Base-by-base conservation (phyloP, 306 rosid genomes). In the Vicia faba region DNA sequence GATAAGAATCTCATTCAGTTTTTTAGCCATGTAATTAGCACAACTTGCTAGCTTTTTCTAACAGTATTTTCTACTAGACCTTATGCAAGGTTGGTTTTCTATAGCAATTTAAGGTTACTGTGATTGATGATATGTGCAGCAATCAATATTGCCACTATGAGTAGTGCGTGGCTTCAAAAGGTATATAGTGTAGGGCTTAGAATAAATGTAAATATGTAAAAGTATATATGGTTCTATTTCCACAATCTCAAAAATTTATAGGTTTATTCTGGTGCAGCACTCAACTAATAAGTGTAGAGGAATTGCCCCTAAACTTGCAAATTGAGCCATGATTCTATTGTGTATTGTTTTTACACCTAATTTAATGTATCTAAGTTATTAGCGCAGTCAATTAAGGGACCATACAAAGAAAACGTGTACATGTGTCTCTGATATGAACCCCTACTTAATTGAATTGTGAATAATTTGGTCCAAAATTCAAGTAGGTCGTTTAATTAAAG, bases 201-300 rank as follows among this genome's bases (percentile, higher is more conserved):
- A 20, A 51, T 51, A 51, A 11, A 51, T 51, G 15, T 20, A 20
- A 20, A 51, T 51, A 10, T 19, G 3, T 51, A 1, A 20, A 20
- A 51, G 57, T 18, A 50, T 31, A 31, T 31, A 31, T 8, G 56
- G 56, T 50, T 50, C 56, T 19, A 11, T 50, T 50, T 50, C 56
- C 28, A 50, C 14, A 50, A 8, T 50, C 29, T 50, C 6, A 50
- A 2, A 50, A 19, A 19, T 4, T 9, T 18, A 19, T 15, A 15
- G 19, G 28, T 9, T 19, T 19, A 50, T 50, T 19, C 2, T 46
- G 9, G 4, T 7, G 53, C 53, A 46, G 53, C 10, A 4, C 23
- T 9, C 23, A 46, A 46, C 53, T 46, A 45, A 18, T 3, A 46
- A 7, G 53, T 9, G 20, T 15, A 18, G 26, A 16, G 23, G 13